These are phyloP conservation scores for Alternaria dauci DNA, from an alignment of 2,329 filamentous ascomycete species.

Conservation along the genomic window DNA sequence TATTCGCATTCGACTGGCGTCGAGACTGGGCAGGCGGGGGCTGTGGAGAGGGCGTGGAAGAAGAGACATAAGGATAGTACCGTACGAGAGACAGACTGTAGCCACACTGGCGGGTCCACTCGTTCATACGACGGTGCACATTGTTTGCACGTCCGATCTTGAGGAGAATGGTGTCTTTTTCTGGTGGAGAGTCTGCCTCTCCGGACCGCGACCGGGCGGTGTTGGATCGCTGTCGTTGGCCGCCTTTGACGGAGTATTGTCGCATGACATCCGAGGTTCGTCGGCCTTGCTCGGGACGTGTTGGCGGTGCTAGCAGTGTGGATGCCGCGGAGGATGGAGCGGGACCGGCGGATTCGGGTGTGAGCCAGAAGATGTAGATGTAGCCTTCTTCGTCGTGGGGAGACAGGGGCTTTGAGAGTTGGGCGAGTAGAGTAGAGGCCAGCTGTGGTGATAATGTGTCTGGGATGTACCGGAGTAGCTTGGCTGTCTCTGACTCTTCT, in stretches of 20 bases:
- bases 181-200: not conserved
- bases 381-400: constrained; percentile 79
- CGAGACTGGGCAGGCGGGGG: constrained; percentile 33
- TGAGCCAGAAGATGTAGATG: constrained; percentile 99
- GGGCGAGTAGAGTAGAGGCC: constrained; percentile 74
- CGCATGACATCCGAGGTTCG: constrained; percentile 46
- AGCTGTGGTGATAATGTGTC: constrained; percentile 70
- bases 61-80: constrained; percentile 81
- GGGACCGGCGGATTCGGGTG: constrained; percentile 65
- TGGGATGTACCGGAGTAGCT: constrained; percentile 74
- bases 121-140: constrained; percentile 87
- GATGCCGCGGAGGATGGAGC: constrained; percentile 59
- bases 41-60: constrained; percentile 37
- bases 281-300: constrained; percentile 33
- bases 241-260: constrained; percentile 41
- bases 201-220: constrained; percentile 5
- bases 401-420: constrained; percentile 79
- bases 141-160: constrained; percentile 77
- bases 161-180: constrained; percentile 68
- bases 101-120: constrained; percentile 93
- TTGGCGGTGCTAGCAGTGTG: constrained; percentile 64
- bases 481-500: constrained; percentile 46
- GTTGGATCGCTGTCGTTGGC: constrained; percentile 5
- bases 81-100: constrained; percentile 87
- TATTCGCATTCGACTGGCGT: constrained; percentile 31